Conservation (phyloP, 768 basidiomycete species). For the Kwoniella dendrophila region DNA sequence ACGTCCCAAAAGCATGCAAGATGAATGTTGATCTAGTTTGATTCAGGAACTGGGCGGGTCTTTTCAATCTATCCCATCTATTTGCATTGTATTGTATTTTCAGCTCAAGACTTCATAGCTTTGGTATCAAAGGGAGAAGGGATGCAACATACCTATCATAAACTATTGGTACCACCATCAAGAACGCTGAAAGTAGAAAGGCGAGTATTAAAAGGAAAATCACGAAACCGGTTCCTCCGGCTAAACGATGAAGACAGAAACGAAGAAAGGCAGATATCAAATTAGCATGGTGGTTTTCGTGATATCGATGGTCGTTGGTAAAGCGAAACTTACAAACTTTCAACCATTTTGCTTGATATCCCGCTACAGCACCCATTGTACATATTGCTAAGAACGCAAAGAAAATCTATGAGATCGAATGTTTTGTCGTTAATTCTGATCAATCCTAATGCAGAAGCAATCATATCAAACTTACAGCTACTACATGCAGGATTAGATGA, state of each 20-base stretch:
- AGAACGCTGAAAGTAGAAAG: conserved; percentile 72
- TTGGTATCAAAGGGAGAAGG: not conserved
- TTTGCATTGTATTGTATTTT: too few species aligned
- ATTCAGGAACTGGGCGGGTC: conserved; percentile 76
- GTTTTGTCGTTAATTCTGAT: not conserved
- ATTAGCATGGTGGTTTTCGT: too few species aligned
- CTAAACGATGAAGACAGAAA: conserved; percentile 58
- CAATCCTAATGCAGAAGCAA: too few species aligned
- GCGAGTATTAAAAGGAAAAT: conserved; percentile 74
- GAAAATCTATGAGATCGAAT: conserved; percentile 64
- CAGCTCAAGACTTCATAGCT: not conserved
- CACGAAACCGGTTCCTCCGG: conserved; percentile 82
- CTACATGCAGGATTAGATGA: conserved; percentile 21
- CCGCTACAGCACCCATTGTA: conserved; percentile 84
- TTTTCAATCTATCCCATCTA: conserved; percentile 78
- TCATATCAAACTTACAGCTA: conserved; percentile 13
- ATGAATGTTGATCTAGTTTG: conserved; percentile 84
- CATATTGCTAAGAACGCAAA: conserved; percentile 92
- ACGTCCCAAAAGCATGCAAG: conserved; percentile 70
- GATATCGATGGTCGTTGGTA: too few species aligned
- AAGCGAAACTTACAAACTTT: conserved; percentile 73
- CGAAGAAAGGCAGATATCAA: not conserved
- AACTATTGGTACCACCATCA: conserved; percentile 66
- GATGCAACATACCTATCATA: conserved; percentile 48
- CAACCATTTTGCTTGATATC: conserved; percentile 83